phyloP scores from a whole-genome alignment of 352 stramenopile species.

The Pelagophyceae sp. region DNA sequence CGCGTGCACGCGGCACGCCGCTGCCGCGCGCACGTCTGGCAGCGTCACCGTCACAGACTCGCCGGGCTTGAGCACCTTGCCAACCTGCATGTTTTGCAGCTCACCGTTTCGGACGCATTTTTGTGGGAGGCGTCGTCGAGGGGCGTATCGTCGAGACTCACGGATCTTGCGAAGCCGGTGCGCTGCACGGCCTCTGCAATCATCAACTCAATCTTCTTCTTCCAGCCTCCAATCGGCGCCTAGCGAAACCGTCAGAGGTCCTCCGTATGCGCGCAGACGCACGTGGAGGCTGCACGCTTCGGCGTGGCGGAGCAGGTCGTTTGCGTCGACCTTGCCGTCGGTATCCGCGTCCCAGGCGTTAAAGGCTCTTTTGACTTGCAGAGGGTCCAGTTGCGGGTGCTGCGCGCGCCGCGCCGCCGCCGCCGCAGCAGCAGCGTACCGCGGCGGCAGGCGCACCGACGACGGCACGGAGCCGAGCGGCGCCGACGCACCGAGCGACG shows the following conservation, averaged over 20 bases:
- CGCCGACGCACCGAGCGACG: no score
- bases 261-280: no score
- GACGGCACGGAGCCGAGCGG: background rate
- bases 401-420: background rate
- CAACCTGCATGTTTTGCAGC: no score
- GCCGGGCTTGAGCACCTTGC: no score
- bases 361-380: background rate
- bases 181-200: background rate
- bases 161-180: background rate
- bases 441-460: constrained; percentile 6
- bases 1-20: background rate
- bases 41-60: background rate
- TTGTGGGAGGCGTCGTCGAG: no score
- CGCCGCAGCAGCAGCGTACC: background rate
- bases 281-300: no score
- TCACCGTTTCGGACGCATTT: no score
- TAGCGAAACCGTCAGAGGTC: no score
- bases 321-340: background rate
- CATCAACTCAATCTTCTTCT: background rate
- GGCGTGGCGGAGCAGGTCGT: background rate
- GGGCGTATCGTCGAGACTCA: no score
- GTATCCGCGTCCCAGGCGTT: background rate
- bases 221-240: background rate
- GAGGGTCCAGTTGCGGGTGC: background rate
- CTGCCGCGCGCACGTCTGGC: background rate